Conservation (phyloP, 768 basidiomycete genomes). For the Mycena haematopus region DNA sequence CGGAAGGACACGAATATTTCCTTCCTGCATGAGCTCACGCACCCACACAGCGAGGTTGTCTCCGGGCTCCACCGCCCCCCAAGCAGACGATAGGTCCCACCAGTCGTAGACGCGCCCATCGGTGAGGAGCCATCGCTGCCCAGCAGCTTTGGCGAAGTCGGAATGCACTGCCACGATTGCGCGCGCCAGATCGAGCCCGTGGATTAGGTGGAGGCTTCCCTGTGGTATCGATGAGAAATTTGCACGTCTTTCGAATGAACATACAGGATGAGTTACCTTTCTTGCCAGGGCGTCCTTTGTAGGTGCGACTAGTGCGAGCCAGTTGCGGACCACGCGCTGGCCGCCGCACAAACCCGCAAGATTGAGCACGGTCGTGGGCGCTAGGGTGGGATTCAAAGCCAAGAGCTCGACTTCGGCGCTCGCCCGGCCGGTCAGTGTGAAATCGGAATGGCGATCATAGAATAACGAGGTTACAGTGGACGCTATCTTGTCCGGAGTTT, state of each 20-base stretch:
- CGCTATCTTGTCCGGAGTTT: slow-evolving; percentile 7
- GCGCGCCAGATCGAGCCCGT: slow-evolving; percentile 65
- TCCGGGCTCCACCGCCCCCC: slow-evolving; percentile 42
- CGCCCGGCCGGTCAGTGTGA: slow-evolving; percentile 51
- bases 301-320: slow-evolving; percentile 59
- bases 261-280: slow-evolving; percentile 45
- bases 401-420: slow-evolving; percentile 63
- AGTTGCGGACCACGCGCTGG: slow-evolving; percentile 52
- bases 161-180: slow-evolving; percentile 64
- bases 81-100: slow-evolving; percentile 69
- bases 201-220: slow-evolving; percentile 67
- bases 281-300: slow-evolving; percentile 57
- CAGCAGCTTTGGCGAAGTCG: slow-evolving; percentile 49
- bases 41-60: neutral
- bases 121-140: slow-evolving; percentile 63
- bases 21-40: neutral
- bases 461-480: slow-evolving; percentile 29
- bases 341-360: slow-evolving; percentile 72
- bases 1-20: neutral
- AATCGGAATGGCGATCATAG: slow-evolving; percentile 60
- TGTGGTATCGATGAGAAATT: slow-evolving; percentile 30
- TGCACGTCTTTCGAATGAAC: neutral
- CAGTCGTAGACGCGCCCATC: slow-evolving; percentile 68
- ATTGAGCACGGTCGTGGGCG: slow-evolving; percentile 62
- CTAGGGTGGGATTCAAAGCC: slow-evolving; percentile 40